Percentiles rank a stretch among this genome's conserved stretches.
phyloP scores from a whole-genome alignment of 1,139 yeast genomes.

The Pichia norvegensis region DNA sequence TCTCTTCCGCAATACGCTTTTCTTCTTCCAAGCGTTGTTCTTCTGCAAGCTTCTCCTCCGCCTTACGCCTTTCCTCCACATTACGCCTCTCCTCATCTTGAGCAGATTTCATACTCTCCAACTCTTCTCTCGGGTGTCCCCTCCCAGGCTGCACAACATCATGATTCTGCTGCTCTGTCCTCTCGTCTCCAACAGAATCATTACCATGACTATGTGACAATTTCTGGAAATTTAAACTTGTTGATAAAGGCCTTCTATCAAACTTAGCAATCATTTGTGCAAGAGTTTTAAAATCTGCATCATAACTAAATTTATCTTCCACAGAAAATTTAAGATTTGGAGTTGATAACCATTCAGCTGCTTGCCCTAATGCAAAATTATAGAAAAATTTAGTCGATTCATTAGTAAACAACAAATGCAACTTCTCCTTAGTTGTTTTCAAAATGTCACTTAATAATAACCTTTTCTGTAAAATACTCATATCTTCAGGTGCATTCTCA shows the following conservation, averaged over 20 bases:
- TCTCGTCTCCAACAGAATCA: too few species aligned
- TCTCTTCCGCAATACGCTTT: background rate
- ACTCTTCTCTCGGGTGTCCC: background rate
- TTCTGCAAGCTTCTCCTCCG: slow-evolving; percentile 6
- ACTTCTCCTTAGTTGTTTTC: background rate
- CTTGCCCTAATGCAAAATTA: background rate
- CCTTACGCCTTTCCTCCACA: background rate
- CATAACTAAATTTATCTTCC: background rate
- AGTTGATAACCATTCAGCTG: background rate
- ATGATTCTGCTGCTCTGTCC: slow-evolving; percentile 1
- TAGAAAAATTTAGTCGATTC: background rate
- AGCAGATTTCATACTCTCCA: background rate
- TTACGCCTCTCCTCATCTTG: background rate
- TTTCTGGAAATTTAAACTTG: background rate
- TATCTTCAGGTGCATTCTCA: background rate
- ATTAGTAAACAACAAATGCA: background rate
- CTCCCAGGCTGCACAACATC: background rate
- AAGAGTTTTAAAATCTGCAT: background rate
- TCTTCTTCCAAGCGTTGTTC: background rate
- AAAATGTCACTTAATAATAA: background rate
- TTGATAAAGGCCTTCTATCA: background rate
- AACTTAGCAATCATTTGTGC: background rate
- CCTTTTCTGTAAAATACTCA: background rate
- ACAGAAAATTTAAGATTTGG: background rate
- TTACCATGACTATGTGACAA: background rate